Evolutionary conservation across 2,329 filamentous ascomycete species (phyloP).

Genomic region (Drechmeria coniospora): DNA sequence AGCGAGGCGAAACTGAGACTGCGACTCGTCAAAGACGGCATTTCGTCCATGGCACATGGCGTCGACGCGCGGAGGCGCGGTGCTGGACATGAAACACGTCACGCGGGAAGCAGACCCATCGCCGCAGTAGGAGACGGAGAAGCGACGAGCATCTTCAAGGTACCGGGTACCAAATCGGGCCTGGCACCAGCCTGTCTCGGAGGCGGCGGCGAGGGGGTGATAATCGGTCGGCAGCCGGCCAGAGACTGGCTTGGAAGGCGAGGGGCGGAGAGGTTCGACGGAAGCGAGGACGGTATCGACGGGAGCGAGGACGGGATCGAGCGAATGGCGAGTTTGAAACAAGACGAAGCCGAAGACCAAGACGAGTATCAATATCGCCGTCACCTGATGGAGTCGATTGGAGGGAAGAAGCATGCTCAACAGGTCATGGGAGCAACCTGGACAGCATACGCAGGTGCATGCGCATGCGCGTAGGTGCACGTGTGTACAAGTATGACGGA

Average conservation of each 20-base stretch:
- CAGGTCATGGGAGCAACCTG: no score
- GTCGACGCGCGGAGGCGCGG: slow-evolving; percentile 1
- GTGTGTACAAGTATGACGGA: no score
- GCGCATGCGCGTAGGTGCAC: no score
- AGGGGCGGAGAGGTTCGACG: not conserved
- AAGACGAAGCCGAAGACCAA: no score
- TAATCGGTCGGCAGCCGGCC: slow-evolving; percentile 1
- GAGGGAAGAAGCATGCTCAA: no score
- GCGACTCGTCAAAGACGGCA: slow-evolving; percentile 1
- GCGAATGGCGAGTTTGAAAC: not conserved
- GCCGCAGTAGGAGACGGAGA: slow-evolving; percentile 10
- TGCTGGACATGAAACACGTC: slow-evolving; percentile 5
- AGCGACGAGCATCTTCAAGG: slow-evolving; percentile 11
- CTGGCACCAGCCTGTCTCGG: slow-evolving; percentile 2
- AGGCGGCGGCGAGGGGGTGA: not conserved
- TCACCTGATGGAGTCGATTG: no score
- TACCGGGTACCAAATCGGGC: slow-evolving; percentile 6
- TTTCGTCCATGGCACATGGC: slow-evolving; percentile 3
- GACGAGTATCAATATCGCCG: no score
- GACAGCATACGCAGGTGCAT: no score
- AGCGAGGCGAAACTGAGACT: not conserved
- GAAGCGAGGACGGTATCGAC: not conserved
- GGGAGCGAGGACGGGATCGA: not conserved
- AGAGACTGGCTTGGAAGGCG: not conserved
- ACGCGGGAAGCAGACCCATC: slow-evolving; percentile 7